A percentile compares a stretch with the other conserved stretches of the same genome.
Evolutionary conservation across 371 early-diverging fungal genomes (phyloP).

Genomic region (Batrachochytrium dendrobatidis): DNA sequence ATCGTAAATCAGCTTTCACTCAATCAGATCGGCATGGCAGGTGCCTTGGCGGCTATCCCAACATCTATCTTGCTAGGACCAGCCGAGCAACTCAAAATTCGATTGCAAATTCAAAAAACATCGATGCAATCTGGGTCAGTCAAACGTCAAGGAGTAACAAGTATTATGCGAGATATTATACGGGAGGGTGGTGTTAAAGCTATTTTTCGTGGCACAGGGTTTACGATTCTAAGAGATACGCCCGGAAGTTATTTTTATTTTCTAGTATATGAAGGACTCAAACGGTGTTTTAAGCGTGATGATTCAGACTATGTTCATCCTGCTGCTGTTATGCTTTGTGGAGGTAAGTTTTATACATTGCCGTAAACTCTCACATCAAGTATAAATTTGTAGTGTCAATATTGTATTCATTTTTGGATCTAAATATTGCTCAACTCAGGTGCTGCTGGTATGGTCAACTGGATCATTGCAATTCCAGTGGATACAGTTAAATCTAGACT

Average conservation of each 20-base stretch:
- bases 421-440: constrained; percentile 10
- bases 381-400: not conserved
- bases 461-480: constrained; percentile 74
- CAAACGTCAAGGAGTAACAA: not conserved
- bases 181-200: constrained; percentile 15
- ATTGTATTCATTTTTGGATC: constrained; percentile 8
- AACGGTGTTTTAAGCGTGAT: constrained; percentile 42
- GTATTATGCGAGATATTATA: constrained; percentile 8
- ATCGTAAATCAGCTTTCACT: constrained; percentile 12
- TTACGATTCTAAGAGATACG: constrained; percentile 60
- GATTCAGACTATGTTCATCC: constrained; percentile 51
- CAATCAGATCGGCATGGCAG: constrained; percentile 19
- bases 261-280: constrained; percentile 44
- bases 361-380: constrained; percentile 33
- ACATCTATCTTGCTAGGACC: constrained; percentile 31
- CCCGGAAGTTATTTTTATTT: constrained; percentile 93
- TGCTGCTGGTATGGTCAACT: constrained; percentile 71
- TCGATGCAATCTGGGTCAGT: not conserved
- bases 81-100: constrained; percentile 38
- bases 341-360: constrained; percentile 50
- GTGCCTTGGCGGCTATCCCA: constrained; percentile 33
- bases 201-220: constrained; percentile 31
- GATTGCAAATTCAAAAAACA: constrained; percentile 26
- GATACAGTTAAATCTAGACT: constrained; percentile 92
- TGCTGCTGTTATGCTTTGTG: constrained; percentile 77